These are phyloP conservation scores for Phlyctochytrium planicorne DNA, from an alignment of 192 early-diverging fungal genomes.

Conservation along the genomic window DNA sequence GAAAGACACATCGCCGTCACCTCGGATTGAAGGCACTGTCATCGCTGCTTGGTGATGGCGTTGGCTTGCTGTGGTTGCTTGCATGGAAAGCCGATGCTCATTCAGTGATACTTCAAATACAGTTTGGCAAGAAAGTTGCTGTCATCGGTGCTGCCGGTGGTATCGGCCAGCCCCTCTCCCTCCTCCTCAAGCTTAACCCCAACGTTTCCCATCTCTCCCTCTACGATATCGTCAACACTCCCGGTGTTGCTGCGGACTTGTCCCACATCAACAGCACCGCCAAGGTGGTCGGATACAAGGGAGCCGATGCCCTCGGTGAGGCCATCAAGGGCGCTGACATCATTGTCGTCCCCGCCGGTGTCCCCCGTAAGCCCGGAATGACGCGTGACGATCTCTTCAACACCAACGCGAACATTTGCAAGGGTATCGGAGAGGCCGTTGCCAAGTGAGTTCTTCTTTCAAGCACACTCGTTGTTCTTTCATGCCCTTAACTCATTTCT, in stretches of 20 bases:
- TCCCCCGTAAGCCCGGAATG: constrained; percentile 71
- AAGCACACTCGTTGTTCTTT: constrained; percentile 20
- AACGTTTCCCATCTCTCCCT: constrained; percentile 55
- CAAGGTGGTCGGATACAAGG: constrained; percentile 55
- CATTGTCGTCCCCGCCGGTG: constrained; percentile 66
- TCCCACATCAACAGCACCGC: constrained; percentile 66
- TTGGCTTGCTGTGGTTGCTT: no score
- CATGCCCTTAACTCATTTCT: not conserved
- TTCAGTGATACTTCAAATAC: not conserved
- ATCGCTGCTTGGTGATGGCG: no score
- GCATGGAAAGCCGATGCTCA: not conserved
- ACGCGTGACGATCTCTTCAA: constrained; percentile 71
- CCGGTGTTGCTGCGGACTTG: constrained; percentile 65
- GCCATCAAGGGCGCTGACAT: constrained; percentile 55
- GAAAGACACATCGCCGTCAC: not conserved
- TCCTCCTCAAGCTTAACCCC: constrained; percentile 59
- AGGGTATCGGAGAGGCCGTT: constrained; percentile 51
- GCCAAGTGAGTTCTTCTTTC: constrained; percentile 49
- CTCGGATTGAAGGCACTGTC: no score
- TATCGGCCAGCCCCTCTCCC: constrained; percentile 66
- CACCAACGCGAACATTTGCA: constrained; percentile 67
- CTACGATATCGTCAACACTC: constrained; percentile 66
- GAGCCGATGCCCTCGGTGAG: constrained; percentile 47
- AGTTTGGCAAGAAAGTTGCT: constrained; percentile 45
- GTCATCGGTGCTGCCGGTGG: constrained; percentile 72